Percentiles rank a stretch among this genome's conserved stretches.
Evolutionary conservation across 2,329 filamentous ascomycete genomes (phyloP).

Genomic region (Aureobasidium sp.): DNA sequence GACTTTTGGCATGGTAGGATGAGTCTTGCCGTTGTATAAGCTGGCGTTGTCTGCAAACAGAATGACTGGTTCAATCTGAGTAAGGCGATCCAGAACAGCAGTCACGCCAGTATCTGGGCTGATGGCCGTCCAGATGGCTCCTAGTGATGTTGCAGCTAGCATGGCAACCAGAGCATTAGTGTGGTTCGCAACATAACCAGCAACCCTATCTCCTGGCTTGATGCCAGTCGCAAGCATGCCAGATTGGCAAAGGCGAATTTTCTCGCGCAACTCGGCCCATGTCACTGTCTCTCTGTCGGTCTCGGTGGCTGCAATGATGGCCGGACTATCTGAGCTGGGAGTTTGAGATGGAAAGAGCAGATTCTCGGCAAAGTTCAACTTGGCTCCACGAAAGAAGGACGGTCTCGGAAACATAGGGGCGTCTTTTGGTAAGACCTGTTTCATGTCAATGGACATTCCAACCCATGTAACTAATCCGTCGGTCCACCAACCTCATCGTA

Average conservation of each 20-base stretch:
- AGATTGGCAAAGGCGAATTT: constrained; percentile 65
- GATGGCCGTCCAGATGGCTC: constrained; percentile 87
- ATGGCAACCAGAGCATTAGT: constrained; percentile 80
- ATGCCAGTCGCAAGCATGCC: constrained; percentile 63
- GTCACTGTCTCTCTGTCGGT: constrained; percentile 57
- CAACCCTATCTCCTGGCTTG: constrained; percentile 53
- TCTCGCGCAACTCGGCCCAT: constrained; percentile 74
- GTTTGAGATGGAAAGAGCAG: constrained; percentile 66
- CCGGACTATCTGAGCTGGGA: constrained; percentile 54
- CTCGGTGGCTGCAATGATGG: constrained; percentile 78
- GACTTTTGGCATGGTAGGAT: constrained; percentile 73
- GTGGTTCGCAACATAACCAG: constrained; percentile 82
- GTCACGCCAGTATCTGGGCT: constrained; percentile 89
- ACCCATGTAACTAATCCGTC: background rate
- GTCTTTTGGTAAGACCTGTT: constrained; percentile 59
- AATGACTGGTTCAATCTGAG: constrained; percentile 75
- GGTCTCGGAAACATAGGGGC: constrained; percentile 79
- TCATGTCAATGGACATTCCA: constrained; percentile 18
- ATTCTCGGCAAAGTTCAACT: constrained; percentile 92
- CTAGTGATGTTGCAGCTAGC: constrained; percentile 73
- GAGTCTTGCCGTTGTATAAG: constrained; percentile 84
- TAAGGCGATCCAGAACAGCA: constrained; percentile 79
- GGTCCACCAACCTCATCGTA: constrained; percentile 50
- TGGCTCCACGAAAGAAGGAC: constrained; percentile 71
- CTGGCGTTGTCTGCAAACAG: constrained; percentile 84